Conservation (phyloP, 495 filamentous ascomycete genomes). For the Tuber brumale region DNA sequence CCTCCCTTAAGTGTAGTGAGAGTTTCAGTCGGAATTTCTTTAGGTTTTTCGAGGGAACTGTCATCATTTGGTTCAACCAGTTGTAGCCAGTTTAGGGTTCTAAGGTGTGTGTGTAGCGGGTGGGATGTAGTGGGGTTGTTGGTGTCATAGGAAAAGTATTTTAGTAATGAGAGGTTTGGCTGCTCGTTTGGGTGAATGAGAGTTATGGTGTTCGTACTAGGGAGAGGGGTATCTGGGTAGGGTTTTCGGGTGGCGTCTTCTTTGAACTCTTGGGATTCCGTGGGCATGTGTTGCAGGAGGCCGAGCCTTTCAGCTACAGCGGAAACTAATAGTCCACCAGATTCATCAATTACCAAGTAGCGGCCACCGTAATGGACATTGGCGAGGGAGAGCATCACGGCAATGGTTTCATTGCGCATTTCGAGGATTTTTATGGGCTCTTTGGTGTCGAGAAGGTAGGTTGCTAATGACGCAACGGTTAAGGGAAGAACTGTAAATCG, state of each 20-base stretch:
- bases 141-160: conserved; percentile 76
- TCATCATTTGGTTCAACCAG: conserved; percentile 68
- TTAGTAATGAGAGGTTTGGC: conserved; percentile 77
- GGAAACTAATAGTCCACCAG: conserved; percentile 74
- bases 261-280: conserved; percentile 14
- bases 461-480: conserved; percentile 65
- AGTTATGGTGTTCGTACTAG: conserved; percentile 73
- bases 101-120: conserved; percentile 73
- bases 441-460: conserved; percentile 67
- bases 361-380: conserved; percentile 65
- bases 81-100: conserved; percentile 82
- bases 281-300: conserved; percentile 53
- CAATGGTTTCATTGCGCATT: conserved; percentile 76
- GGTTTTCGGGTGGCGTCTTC: conserved; percentile 12
- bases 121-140: conserved; percentile 58
- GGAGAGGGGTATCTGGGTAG: conserved; percentile 26
- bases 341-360: conserved; percentile 88
- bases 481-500: conserved; percentile 77
- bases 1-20: conserved; percentile 63
- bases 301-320: conserved; percentile 90
- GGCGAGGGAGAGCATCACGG: conserved; percentile 59
- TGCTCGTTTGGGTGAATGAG: conserved; percentile 81
- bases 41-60: conserved; percentile 58
- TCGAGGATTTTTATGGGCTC: conserved; percentile 79
- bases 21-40: conserved; percentile 51